Evolutionary conservation across 139 green algal species (phyloP).

Genomic region (Tetraselmis striata): DNA sequence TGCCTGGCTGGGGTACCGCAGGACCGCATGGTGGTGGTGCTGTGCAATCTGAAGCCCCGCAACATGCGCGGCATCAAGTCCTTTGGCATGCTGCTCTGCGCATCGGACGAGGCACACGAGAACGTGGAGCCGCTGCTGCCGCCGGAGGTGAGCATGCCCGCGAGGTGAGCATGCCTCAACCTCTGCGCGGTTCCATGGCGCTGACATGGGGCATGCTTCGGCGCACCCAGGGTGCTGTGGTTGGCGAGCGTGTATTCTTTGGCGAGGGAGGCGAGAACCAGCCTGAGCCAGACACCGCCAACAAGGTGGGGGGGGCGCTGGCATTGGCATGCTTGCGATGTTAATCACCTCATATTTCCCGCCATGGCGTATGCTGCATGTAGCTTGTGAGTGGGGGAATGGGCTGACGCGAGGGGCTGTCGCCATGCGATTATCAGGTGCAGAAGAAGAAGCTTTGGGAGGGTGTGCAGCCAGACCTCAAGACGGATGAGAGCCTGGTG

Average conservation of each 20-base stretch:
- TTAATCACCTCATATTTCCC: too few relatives aligned
- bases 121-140: constrained; percentile 68
- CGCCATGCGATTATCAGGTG: too few relatives aligned
- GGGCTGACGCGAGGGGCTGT: too few relatives aligned
- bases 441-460: constrained; percentile 89
- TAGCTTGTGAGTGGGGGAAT: too few relatives aligned
- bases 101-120: constrained; percentile 62
- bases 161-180: constrained; percentile 49
- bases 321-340: too few relatives aligned
- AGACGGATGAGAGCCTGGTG: constrained; percentile 34
- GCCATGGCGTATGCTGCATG: too few relatives aligned
- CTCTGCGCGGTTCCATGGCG: constrained; percentile 43
- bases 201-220: too few relatives aligned
- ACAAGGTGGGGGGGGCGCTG: constrained; percentile 36
- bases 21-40: constrained; percentile 69
- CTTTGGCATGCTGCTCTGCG: constrained; percentile 76
- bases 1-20: constrained; percentile 19
- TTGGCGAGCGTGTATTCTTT: constrained; percentile 71
- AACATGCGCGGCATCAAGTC: constrained; percentile 64
- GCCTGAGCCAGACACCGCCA: constrained; percentile 25
- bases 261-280: constrained; percentile 36
- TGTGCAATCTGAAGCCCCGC: constrained; percentile 78
- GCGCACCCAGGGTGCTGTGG: constrained; percentile 35
- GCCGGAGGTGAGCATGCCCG: constrained; percentile 33
- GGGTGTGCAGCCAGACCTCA: constrained; percentile 51